phyloP scores from a whole-genome alignment of 2,329 filamentous ascomycete species.

The Hymenoscyphus fraxineus region DNA sequence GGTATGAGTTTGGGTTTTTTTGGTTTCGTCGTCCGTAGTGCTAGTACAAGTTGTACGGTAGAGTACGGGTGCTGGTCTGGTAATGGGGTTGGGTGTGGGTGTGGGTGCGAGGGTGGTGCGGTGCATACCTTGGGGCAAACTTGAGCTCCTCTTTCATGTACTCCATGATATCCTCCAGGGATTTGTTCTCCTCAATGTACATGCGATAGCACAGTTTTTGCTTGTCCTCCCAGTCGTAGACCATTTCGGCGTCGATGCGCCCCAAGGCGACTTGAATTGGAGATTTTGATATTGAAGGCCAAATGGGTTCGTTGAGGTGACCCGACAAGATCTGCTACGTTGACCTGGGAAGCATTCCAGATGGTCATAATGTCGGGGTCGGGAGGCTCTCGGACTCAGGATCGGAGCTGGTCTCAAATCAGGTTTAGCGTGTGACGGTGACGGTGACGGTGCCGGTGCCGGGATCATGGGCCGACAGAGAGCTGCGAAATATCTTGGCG shows the following conservation, averaged over 20 bases:
- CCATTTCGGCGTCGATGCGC: slow-evolving; percentile 30
- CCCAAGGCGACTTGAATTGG: slow-evolving; percentile 8
- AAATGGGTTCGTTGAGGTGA: slow-evolving; percentile 23
- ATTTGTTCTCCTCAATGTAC: slow-evolving; percentile 72
- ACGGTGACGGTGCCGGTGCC: too few relatives aligned
- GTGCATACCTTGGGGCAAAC: slow-evolving; percentile 65
- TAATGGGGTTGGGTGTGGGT: too few relatives aligned
- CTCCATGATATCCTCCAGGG: slow-evolving; percentile 70
- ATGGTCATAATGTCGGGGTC: background rate
- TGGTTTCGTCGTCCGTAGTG: slow-evolving; percentile 10
- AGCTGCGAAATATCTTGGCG: background rate
- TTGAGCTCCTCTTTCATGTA: slow-evolving; percentile 62
- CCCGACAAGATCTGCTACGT: slow-evolving; percentile 17
- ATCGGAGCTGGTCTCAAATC: too few relatives aligned
- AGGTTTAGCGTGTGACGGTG: too few relatives aligned
- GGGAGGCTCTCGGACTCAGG: too few relatives aligned
- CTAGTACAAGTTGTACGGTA: slow-evolving; percentile 23
- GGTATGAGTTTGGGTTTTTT: slow-evolving; percentile 8
- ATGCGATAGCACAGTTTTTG: slow-evolving; percentile 63
- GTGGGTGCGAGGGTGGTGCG: background rate
- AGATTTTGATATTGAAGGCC: slow-evolving; percentile 10
- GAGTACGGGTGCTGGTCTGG: slow-evolving; percentile 17
- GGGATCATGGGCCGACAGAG: background rate
- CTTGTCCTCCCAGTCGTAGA: slow-evolving; percentile 66
- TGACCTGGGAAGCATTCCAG: background rate